Conservation (phyloP, 2,329 filamentous ascomycete genomes). For the Fonsecaea pedrosoi region DNA sequence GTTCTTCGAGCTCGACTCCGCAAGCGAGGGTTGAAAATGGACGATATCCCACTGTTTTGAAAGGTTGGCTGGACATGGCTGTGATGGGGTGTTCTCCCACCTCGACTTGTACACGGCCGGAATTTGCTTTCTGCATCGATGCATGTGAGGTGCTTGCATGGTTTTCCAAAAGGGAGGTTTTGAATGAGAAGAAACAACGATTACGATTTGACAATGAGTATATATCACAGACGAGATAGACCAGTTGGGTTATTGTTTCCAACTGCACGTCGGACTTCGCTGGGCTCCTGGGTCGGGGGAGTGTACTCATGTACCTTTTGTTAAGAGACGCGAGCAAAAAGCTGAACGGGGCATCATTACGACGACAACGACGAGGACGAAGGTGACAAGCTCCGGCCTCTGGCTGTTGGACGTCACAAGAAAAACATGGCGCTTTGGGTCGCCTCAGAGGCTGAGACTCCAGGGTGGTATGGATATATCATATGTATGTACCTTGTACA, state of each 20-base stretch:
- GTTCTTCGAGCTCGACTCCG: neutral
- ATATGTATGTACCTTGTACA: no score
- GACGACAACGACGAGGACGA: neutral
- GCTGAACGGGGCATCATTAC: neutral
- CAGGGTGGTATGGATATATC: no score
- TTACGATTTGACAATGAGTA: slow-evolving; percentile 4
- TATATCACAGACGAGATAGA: neutral
- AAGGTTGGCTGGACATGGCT: neutral
- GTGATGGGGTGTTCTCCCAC: neutral
- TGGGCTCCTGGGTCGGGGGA: neutral
- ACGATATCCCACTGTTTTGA: neutral
- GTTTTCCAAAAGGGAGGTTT: neutral
- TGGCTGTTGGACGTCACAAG: no score
- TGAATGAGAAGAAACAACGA: slow-evolving; percentile 9
- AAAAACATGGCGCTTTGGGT: no score
- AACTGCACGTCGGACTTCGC: neutral
- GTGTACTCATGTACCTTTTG: no score
- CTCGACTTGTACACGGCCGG: neutral
- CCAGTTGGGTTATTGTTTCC: neutral
- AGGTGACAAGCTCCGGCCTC: no score
- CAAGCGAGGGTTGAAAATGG: neutral
- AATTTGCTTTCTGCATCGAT: neutral
- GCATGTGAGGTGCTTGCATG: neutral
- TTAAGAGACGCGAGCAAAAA: neutral
- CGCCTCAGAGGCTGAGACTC: no score